These are phyloP conservation scores for Lipomyces anomalus DNA, from an alignment of 805 yeast species.

Conservation along the genomic window DNA sequence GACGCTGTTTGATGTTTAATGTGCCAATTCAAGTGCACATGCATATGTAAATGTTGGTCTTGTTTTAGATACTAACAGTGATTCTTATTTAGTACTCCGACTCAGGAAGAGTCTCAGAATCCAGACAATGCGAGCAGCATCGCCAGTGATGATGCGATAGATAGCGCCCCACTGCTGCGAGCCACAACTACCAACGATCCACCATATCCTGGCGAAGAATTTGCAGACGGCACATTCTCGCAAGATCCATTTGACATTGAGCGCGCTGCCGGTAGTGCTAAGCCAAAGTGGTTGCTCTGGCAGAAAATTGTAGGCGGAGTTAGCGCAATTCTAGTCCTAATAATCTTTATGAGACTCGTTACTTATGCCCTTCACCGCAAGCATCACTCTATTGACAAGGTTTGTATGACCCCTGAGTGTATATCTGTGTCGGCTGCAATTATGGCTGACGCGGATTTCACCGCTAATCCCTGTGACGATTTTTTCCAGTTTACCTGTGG, in stretches of 20 bases:
- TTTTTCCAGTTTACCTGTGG: conserved; percentile 23
- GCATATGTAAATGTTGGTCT: too few relatives aligned
- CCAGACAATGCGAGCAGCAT: conserved; percentile 15
- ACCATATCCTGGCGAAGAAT: conserved; percentile 16
- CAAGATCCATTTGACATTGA: conserved; percentile 1
- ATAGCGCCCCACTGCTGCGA: conserved; percentile 17
- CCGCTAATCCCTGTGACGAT: conserved; percentile 21
- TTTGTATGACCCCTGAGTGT: conserved; percentile 21
- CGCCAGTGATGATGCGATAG: conserved; percentile 22
- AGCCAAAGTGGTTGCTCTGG: conserved; percentile 7
- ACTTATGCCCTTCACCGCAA: background rate
- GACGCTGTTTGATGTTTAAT: too few relatives aligned
- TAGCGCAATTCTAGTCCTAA: background rate
- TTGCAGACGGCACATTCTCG: conserved; percentile 16
- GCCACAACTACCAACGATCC: conserved; percentile 8
- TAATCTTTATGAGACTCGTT: background rate
- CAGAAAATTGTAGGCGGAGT: conserved; percentile 3
- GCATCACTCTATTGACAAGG: conserved; percentile 1
- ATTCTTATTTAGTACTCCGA: too few relatives aligned
- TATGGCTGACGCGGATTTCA: conserved; percentile 16
- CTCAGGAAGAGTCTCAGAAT: background rate
- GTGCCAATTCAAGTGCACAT: too few relatives aligned
- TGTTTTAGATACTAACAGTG: too few relatives aligned
- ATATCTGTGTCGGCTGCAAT: conserved; percentile 19
- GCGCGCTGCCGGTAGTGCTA: background rate